Evolutionary conservation across 495 filamentous ascomycete genomes (phyloP).

Genomic region (Talaromyces liani): DNA sequence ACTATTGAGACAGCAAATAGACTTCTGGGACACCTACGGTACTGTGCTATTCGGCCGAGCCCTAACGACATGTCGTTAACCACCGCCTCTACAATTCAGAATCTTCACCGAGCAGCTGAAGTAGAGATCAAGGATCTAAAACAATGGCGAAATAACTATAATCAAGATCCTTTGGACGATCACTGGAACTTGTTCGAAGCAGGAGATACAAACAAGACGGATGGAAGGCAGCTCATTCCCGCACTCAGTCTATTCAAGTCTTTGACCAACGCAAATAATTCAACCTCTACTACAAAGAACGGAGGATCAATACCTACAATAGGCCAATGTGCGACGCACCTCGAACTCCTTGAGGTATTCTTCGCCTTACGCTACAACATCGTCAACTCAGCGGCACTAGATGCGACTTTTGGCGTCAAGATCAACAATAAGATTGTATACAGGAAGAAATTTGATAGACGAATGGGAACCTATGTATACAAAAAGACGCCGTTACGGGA

Average conservation of each 20-base stretch:
- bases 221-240: not conserved
- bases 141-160: not conserved
- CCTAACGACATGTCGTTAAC: not conserved
- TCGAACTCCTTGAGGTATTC: slow-evolving; percentile 28
- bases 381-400: slow-evolving; percentile 9
- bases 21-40: too few species aligned
- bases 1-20: not conserved
- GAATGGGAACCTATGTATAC: not conserved
- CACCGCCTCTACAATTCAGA: not conserved
- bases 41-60: not conserved
- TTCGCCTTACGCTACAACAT: slow-evolving; percentile 14
- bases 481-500: slow-evolving; percentile 9
- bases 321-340: slow-evolving; percentile 25
- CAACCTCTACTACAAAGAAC: not conserved
- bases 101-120: not conserved
- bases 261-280: not conserved
- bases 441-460: not conserved
- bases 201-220: not conserved
- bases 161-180: not conserved
- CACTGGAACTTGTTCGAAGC: not conserved
- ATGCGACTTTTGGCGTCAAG: slow-evolving; percentile 10
- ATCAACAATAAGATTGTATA: not conserved
- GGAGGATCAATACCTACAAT: slow-evolving; percentile 10
- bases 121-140: not conserved
- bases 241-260: not conserved